Evolutionary conservation across 2,329 filamentous ascomycete genomes (phyloP), one percentile per base, ranked within the genome.

Genomic region (Aschersonia sp.): DNA sequence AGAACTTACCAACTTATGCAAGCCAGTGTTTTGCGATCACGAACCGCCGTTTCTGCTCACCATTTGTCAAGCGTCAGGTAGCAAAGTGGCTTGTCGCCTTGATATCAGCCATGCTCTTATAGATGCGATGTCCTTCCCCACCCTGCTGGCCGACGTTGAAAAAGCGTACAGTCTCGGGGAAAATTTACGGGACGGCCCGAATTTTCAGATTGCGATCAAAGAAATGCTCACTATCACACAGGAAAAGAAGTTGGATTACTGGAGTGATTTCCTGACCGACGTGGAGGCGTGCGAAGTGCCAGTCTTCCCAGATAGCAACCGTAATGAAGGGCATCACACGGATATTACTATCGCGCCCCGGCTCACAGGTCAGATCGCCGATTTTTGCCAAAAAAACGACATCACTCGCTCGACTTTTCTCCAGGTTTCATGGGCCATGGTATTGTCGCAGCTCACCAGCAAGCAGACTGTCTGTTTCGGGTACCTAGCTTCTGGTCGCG

Each of bases 401-500:
- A 41, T 52, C 22, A 50, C 48, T 5, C 35, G 43, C n/a, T 45
- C 67, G 2, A 66, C 63, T 5, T 56, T 66, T 32, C 61, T 71
- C 40, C 60, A 65, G 42, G 65, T 64, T 11, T 67, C 67, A 5
- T 71, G 68, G 68, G 65, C 63, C 4, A 48, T 70, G 12, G 59
- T 66, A 2, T 58, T 67, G 1, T 59, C 60, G 1, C 52, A 62
- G 6, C 72, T 72, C 50, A 70, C 71, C 4, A 66, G 65, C 1
- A 58, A 61, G 0, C 61, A 63, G 5, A 69, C 74, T 47, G 64
- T 76, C 1, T 70, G 68, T 30, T 77, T 76, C 49, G 73, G 73
- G 2, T 72, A 75, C 49, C 66, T 74, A 0, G 56, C 73, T 5
- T 72, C 71, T 0, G 73, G 73, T 6, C 63, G 75, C 29, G 71